Evolutionary conservation across 2,329 filamentous ascomycete genomes (phyloP), one percentile per base, ranked within the genome.

Genomic region (Paraphoma sp.): DNA sequence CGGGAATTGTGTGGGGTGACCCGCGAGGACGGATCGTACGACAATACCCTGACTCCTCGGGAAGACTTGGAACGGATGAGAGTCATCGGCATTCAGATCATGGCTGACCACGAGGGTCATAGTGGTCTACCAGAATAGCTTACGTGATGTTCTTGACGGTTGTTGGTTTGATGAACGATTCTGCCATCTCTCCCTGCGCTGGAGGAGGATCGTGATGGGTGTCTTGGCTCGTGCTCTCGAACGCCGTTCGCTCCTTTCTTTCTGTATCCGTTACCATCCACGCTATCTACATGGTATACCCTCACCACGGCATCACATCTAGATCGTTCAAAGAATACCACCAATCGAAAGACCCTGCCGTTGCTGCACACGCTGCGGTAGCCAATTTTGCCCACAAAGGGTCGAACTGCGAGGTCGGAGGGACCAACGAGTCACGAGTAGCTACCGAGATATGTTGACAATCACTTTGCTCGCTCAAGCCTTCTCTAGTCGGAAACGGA

Each of bases 1-100:
- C 49, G 55, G 61, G 56, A 59, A 58, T 44, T 33, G 52, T 46
- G 61, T 56, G 58, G 55, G 56, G 55, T 62, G 53, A 57, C 43
- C 28, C 45, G 14, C 33, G n/a, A 33, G 18, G 23, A 33, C 28
- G 43, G 47, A 53, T 64, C 54, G 63, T 64, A 62, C 64, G 64
- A 62, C 55, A 42, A 41, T 60, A 56, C 57, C 53, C 44, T 62
- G 59, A 60, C 23, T 40, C 2, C 7, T 36, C 14, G 33, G 33
- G 33, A 3, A 36, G 33, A 36, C 6, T 36, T 36, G 33, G 33
- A 14, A 36, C 14, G 14, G 33, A 3, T 14, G 14, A 7, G 33
- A 36, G 10, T 36, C 33, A 36, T 36, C 33, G 33, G 33, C 14
- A 10, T 36, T 14, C 14, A 14, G 33, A 2, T 10, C 33, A 10